Evolutionary conservation across 495 filamentous ascomycete species (phyloP).

Genomic region (Aspergillus indologenus): DNA sequence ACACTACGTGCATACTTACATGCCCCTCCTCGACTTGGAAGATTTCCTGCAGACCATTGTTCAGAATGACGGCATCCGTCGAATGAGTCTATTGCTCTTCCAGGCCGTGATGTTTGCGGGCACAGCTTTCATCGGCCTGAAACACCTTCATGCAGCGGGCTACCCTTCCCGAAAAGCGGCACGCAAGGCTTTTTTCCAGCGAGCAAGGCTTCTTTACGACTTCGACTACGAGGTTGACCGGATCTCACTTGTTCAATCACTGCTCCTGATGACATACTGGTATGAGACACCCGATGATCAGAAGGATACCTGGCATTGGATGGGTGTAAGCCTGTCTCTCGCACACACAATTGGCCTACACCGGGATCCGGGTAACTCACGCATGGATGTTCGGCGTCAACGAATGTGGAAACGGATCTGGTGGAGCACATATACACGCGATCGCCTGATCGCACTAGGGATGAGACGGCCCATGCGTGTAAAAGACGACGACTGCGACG

Average conservation of each 20-base stretch:
- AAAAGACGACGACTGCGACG: slow-evolving; percentile 85
- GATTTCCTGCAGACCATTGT: slow-evolving; percentile 68
- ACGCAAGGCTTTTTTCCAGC: slow-evolving; percentile 75
- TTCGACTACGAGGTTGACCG: slow-evolving; percentile 84
- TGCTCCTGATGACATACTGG: slow-evolving; percentile 87
- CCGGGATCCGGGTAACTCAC: slow-evolving; percentile 71
- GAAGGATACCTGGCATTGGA: slow-evolving; percentile 91
- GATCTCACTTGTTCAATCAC: slow-evolving; percentile 75
- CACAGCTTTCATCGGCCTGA: slow-evolving; percentile 71
- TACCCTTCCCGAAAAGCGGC: slow-evolving; percentile 69
- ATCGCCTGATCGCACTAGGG: slow-evolving; percentile 81
- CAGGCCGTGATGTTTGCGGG: slow-evolving; percentile 82
- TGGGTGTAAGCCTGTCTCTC: slow-evolving; percentile 79
- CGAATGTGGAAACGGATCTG: slow-evolving; percentile 87
- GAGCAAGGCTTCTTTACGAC: slow-evolving; percentile 74
- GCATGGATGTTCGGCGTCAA: slow-evolving; percentile 66
- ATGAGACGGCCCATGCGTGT: slow-evolving; percentile 87
- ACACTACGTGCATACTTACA: slow-evolving; percentile 83
- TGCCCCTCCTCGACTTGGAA: slow-evolving; percentile 79
- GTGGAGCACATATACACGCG: slow-evolving; percentile 93
- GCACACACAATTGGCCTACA: slow-evolving; percentile 83
- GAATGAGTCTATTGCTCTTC: slow-evolving; percentile 75
- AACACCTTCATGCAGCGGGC: slow-evolving; percentile 64
- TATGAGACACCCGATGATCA: slow-evolving; percentile 87
- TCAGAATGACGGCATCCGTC: slow-evolving; percentile 60